A percentile compares a stretch with the other conserved stretches of the same genome.
phyloP scores from a whole-genome alignment of 768 basidiomycete species.

The Phlebiopsis gigantea region DNA sequence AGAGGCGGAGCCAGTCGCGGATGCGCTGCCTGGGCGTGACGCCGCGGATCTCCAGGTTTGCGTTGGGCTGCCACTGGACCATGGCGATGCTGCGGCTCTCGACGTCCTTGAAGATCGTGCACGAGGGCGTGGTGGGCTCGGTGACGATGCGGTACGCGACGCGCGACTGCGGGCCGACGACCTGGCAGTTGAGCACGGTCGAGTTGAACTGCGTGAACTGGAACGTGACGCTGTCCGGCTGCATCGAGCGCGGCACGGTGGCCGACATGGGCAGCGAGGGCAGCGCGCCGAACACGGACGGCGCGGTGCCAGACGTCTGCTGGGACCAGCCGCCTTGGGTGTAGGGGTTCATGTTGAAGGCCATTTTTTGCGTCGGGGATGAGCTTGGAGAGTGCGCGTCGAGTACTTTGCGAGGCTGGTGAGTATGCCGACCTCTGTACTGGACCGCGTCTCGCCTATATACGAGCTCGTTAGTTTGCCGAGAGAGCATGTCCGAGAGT shows the following conservation, averaged over 20 bases:
- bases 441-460: conserved; percentile 3
- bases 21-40: conserved; percentile 43
- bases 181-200: conserved; percentile 48
- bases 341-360: conserved; percentile 25
- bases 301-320: conserved; percentile 24
- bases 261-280: conserved; percentile 38
- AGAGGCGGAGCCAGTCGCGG: conserved; percentile 50
- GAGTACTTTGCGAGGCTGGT: not conserved
- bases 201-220: conserved; percentile 47
- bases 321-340: conserved; percentile 20
- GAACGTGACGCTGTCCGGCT: conserved; percentile 34
- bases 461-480: conserved; percentile 1
- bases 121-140: conserved; percentile 42
- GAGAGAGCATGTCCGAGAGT: not conserved
- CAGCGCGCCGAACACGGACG: conserved; percentile 61
- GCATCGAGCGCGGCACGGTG: conserved; percentile 18
- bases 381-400: not conserved
- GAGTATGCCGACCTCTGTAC: not conserved
- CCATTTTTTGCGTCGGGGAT: not conserved
- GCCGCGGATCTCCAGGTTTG: conserved; percentile 49
- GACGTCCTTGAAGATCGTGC: conserved; percentile 47
- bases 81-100: conserved; percentile 45
- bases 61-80: conserved; percentile 49
- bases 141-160: conserved; percentile 46
- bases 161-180: conserved; percentile 46